These are phyloP conservation scores for Circinella minor DNA, from an alignment of 371 early-diverging fungal genomes.

Conservation along the genomic window DNA sequence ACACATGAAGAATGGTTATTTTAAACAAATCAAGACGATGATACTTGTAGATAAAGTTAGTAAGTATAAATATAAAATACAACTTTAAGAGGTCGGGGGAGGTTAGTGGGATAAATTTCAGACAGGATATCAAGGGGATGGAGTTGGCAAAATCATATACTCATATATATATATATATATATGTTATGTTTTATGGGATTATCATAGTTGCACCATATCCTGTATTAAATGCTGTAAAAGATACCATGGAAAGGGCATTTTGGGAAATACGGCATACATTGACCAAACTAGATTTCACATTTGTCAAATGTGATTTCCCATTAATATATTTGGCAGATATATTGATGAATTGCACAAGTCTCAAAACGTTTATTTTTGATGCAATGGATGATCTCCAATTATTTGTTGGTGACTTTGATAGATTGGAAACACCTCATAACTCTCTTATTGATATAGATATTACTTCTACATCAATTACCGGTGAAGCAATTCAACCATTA, in stretches of 20 bases:
- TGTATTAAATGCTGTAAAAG: no score
- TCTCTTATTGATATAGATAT: not conserved
- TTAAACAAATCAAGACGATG: not conserved
- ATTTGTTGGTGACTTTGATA: not conserved
- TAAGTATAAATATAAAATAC: not conserved
- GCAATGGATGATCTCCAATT: not conserved
- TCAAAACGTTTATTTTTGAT: not conserved
- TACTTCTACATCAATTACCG: not conserved
- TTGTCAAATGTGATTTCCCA: no score
- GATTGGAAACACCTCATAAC: not conserved
- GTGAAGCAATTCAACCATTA: not conserved
- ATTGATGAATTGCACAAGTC: not conserved
- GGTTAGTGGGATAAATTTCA: not conserved
- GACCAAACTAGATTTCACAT: no score
- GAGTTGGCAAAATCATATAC: no score
- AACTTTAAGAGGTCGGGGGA: not conserved
- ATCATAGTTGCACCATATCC: no score
- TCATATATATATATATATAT: no score
- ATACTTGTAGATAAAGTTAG: not conserved
- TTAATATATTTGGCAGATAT: not conserved
- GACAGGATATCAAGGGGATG: no score
- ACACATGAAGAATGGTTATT: not conserved
- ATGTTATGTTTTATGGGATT: no score
- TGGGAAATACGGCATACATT: no score
- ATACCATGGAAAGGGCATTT: no score